These are phyloP conservation scores for Colletotrichum aenigma DNA, from an alignment of 2,329 filamentous ascomycete species.

Conservation along the genomic window DNA sequence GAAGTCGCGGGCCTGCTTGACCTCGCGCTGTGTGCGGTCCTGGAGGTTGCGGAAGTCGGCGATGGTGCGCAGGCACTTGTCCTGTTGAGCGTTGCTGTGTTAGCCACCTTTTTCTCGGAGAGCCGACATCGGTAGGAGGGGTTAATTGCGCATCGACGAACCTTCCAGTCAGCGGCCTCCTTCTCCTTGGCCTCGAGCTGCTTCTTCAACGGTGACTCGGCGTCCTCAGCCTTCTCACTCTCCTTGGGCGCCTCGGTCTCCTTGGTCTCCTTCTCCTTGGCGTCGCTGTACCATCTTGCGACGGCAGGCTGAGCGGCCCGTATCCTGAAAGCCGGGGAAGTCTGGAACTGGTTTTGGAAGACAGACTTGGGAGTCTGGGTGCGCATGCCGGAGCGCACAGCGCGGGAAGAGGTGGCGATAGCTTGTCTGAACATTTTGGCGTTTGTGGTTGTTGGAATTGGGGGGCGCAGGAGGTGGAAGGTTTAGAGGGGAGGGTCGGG, in stretches of 20 bases:
- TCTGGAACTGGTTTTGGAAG: conserved; percentile 41
- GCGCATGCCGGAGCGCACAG: conserved; percentile 45
- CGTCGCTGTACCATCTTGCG: conserved; percentile 55
- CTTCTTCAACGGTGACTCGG: conserved; percentile 52
- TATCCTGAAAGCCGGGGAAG: conserved; percentile 38
- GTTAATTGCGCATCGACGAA: conserved; percentile 43
- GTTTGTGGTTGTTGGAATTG: background rate
- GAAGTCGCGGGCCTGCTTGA: conserved; percentile 86
- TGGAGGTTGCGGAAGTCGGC: conserved; percentile 99
- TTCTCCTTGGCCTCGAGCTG: conserved; percentile 56
- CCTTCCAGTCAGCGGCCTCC: conserved; percentile 79
- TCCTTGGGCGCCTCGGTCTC: conserved; percentile 27
- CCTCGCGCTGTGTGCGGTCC: conserved; percentile 89
- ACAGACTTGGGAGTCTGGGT: conserved; percentile 38
- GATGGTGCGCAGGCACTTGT: conserved; percentile 91
- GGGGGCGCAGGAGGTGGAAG: background rate
- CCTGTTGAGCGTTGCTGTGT: conserved; percentile 54
- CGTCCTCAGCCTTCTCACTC: conserved; percentile 30
- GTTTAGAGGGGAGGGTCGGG: background rate
- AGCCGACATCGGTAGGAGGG: conserved; percentile 5
- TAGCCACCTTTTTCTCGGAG: background rate
- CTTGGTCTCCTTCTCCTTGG: conserved; percentile 33
- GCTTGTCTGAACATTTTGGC: conserved; percentile 51
- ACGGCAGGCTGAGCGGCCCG: conserved; percentile 38
- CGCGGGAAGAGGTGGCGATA: conserved; percentile 46